Base-by-base conservation (phyloP, 2,329 filamentous ascomycete species). In the Epichloe sylvatica region DNA sequence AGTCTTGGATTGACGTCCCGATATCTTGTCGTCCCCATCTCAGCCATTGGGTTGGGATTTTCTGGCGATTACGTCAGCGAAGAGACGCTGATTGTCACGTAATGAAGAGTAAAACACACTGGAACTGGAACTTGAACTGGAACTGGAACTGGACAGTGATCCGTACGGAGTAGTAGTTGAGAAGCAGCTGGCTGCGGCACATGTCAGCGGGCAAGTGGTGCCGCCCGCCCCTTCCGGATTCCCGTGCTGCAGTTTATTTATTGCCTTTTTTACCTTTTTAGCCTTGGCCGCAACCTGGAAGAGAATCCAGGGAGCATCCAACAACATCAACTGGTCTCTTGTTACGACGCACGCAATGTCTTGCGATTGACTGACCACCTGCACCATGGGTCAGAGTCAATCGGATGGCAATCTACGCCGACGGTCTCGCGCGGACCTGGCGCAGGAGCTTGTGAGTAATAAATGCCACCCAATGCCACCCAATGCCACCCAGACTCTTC, bases 351-450 rank as follows among this genome's bases (percentile, higher is more conserved):
- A 21, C 50, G 57, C 53, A 25, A 60, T 63, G 61, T 52, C 34
- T 55, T n/a, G 45, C 13, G 40, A 47, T 43, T 50, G 46, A 51
- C 50, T 50, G 46, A 54, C 49, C 54, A 19, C 39, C 46, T 21
- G 2, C 57, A 69, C 53, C 52, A 78, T 78, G 75, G 75, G 75
- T 51, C 75, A 78, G 63, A 64, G 59, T 56, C 65, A 71, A 50
- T 78, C 75, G 48, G 68, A 70, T 55, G 69, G 72, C 62, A 65
- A 58, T 43, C 64, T 64, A 57, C 63, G 61, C 52, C 65, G 62
- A 54, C 69, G 67, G 55, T 74, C 75, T 51, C 74, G 69, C 55
- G 74, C 78, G 57, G 67, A 76, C 61, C 62, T 78, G 52, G 69
- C 67, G 19, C 68, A 68, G 50, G 67, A 75, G 59, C 68, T 79